Base-by-base conservation (phyloP, 345 rosid genomes). In the Hevea brasiliensis region DNA sequence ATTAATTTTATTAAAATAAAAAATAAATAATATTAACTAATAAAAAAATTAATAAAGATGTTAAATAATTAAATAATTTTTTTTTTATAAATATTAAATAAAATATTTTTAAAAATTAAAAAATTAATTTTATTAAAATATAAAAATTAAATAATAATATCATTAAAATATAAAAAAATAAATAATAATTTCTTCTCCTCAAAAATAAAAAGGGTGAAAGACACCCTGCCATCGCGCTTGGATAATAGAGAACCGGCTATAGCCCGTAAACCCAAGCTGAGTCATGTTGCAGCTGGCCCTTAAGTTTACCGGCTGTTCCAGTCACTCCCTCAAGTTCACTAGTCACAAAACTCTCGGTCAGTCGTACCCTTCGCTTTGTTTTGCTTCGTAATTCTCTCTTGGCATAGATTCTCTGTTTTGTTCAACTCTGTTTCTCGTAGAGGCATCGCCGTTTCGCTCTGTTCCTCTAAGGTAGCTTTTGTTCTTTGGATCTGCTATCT, bases 231-330 rank as follows among this genome's bases (percentile, higher is more conserved):
- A n/a, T 32, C 37, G 37, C 37, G 37, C 4, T 32, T 50, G 35
- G 72, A 23, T 74, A 23, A 24, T 29, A 47, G 29, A 48, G 40
- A 18, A 86, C 88, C 84, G 89, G 84, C 59, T 76, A 62, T 75
- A 80, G 74, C 81, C 87, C 72, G 90, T 89, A 70, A 84, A 72
- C 26, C 45, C 4, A 10, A 27, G 32, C 17, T 23, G 62, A 47
- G 50, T 20, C 73, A 12, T 14, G 8, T 8, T 65, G 78, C 81
- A 70, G 79, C 58, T 18, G 78, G 20, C 35, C 72, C 59, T 64
- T 66, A 59, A 53, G 51, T 60, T 35, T 68, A 84, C 89, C 60
- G 79, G 74, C 71, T 78, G 37, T 35, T 71, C 77, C 84, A 83
- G 89, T 89, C 76, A 78, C 76, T 65, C 75, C 74, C 76, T 40